Base-by-base conservation (phyloP, 768 basidiomycete species). In the Naganishia randhawae region DNA sequence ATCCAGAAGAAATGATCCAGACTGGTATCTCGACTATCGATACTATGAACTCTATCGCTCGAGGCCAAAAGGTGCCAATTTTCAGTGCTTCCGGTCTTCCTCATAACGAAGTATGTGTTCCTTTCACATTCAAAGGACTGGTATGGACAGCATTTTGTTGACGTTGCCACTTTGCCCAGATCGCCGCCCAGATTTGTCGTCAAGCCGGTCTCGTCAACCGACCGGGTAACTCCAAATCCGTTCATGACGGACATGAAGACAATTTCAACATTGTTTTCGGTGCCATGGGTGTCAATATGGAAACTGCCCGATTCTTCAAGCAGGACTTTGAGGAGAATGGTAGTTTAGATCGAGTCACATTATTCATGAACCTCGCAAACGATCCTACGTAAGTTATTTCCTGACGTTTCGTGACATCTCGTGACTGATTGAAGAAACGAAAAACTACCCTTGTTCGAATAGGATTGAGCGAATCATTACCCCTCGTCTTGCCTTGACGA, bases 211-310 rank as follows among this genome's bases (percentile, higher is more conserved):
- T 99, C 69, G 96, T 99, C 76, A 93, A 92, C 82, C 85, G 93
- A 52, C 95, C 96, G 8, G 80, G 80, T 63, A 73, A 76, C 37
- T 92, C 91, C 53, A 98, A 98, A 81, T 92, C 91, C 75, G 93
- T 95, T 17, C 94, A 94, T 76, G 96, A 99, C 77, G 95, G 93
- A 66, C 95, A 98, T 82, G 95, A 96, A 84, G 95, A 99, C 83
- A 99, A 99, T 82, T 99, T 99, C 85, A 95, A 92, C 54, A 94
- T 99, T 76, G 96, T 98, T 54, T 99, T 98, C 79, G 96, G 94
- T 66, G 96, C 96, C 45, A 98, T 99, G 96, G 96, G 96, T 85
- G 96, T 95, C 69, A 99, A 99, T 84, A 96, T 96, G 93, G 96
- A 99, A 81, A 98, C 96, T 7, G 96, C 96, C 54, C 88, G 95